Base-by-base conservation (phyloP, 1,284 basidiomycete genomes). In the Kwoniella shivajii region DNA sequence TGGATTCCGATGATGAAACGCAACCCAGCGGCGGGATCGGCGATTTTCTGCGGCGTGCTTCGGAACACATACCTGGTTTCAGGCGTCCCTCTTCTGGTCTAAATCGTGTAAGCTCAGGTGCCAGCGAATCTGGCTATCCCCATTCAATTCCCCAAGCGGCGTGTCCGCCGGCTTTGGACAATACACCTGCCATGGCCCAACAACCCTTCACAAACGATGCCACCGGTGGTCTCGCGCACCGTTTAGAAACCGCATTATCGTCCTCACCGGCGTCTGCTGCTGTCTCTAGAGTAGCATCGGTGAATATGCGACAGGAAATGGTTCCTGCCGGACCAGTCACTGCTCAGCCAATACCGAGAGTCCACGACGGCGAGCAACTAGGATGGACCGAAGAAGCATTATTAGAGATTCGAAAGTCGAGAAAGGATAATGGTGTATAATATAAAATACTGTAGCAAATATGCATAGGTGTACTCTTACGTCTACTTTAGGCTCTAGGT, bases 61-160 rank as follows among this genome's bases (percentile, higher is more conserved):
- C 72, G 0, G 72, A 70, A 36, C 70, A 72, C 48, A 44, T 71
- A 0, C 64, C 67, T 0, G 61, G 59, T 4, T 67, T 71, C 27
- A 52, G 63, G 9, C 54, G 64, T 20, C 64, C 65, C 4, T 66
- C 64, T 6, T 53, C 58, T 4, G 45, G 45, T 39, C 22, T 20
- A 43, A 33, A 46, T 13, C 52, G 29, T 16, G n/a, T 22, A 30
- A 41, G 29, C 24, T 27, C 49, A 1, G 39, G 34, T n/a, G 50
- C 29, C 9, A 43, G 30, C 24, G 37, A 41, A 34, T 51, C 50
- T 43, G 31, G 20, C 31, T 16, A 26, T 20, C 20, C 9, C 29
- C 9, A 24, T 18, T 20, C 24, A 41, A 26, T 27, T n/a, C 46
- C 42, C 7, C 41, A 46, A 34, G 27, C 51, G 20, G 47, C 64